These are phyloP conservation scores for Heritiera littoralis DNA, from an alignment of 345 rosid genomes.

Conservation along the genomic window DNA sequence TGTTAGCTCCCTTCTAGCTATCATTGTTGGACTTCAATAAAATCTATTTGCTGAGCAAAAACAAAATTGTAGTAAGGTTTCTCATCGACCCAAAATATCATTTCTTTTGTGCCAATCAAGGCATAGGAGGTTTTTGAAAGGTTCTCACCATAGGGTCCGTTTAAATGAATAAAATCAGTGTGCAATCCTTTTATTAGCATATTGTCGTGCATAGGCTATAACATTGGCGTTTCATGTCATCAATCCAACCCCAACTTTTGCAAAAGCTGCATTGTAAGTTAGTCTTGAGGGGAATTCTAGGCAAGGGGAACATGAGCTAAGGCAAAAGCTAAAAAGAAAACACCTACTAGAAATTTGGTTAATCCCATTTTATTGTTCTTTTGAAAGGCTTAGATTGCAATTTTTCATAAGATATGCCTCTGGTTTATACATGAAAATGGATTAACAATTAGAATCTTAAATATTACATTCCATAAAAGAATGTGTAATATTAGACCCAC, in stretches of 20 bases:
- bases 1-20: too few relatives aligned
- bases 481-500: not conserved
- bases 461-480: not conserved
- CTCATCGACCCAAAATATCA: constrained; percentile 4
- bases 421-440: not conserved
- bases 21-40: too few relatives aligned
- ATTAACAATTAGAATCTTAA: not conserved
- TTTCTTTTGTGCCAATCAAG: not conserved
- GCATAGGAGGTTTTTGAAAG: constrained; percentile 5
- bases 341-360: not conserved
- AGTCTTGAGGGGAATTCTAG: constrained; percentile 6
- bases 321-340: not conserved
- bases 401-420: not conserved
- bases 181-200: constrained; percentile 10
- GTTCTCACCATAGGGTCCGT: constrained; percentile 19
- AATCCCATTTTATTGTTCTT: not conserved
- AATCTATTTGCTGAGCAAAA: too few relatives aligned
- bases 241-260: constrained; percentile 1
- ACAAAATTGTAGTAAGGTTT: not conserved
- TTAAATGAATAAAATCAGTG: not conserved
- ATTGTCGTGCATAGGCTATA: constrained; percentile 9
- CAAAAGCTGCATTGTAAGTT: constrained; percentile 12
- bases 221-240: constrained; percentile 10
- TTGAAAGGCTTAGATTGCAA: not conserved
- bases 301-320: not conserved